Evolutionary conservation across 2,329 filamentous ascomycete species (phyloP), one percentile per base, ranked within the genome.

Genomic region (Hymenoscyphus fraxineus): DNA sequence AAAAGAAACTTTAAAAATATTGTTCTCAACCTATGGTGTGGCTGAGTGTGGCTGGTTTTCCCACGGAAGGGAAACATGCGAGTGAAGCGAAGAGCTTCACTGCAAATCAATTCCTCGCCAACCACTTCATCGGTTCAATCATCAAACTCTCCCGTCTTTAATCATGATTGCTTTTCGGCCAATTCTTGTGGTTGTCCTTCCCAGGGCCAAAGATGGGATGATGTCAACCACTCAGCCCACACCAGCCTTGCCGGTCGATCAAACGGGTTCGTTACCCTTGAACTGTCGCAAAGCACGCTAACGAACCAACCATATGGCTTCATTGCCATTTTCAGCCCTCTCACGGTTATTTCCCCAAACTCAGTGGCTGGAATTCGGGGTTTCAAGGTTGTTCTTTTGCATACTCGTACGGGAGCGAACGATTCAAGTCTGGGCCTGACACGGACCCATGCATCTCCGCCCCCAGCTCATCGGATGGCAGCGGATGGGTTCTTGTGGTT

Each of bases 211-310:
- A 54, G 47, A 54, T 54, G 19, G 22, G 19, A 54, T 19, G 9
- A 54, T 54, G 47, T 54, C 9, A 54, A 13, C 27, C 27, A 27
- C 4, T 22, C 22, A 19, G 47, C 35, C 19, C 19, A 22, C 47
- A 54, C 22, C 12, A 54, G 22, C 47, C 47, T 54, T 54, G 19
- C 47, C 55, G n/a, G 55, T 35, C 55, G 31, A 58, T 58, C 31
- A 58, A 39, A 58, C 55, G 35, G 16, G 5, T 10, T 39, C 15
- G 13, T 35, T 58, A 31, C 55, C 55, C 31, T 31, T 54, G 55
- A 35, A 39, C 15, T 58, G 55, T 58, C 55, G 55, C 55, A 58
- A 27, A n/a, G 47, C 27, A 13, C 13, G 7, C 35, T 35, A 38
- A 31, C 55, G 31, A 58, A 9, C 31, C 12, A 58, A 35, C 31